Evolutionary conservation across 495 filamentous ascomycete genomes (phyloP), one percentile per base, ranked within the genome.

Genomic region (Elasticomyces elasticus): DNA sequence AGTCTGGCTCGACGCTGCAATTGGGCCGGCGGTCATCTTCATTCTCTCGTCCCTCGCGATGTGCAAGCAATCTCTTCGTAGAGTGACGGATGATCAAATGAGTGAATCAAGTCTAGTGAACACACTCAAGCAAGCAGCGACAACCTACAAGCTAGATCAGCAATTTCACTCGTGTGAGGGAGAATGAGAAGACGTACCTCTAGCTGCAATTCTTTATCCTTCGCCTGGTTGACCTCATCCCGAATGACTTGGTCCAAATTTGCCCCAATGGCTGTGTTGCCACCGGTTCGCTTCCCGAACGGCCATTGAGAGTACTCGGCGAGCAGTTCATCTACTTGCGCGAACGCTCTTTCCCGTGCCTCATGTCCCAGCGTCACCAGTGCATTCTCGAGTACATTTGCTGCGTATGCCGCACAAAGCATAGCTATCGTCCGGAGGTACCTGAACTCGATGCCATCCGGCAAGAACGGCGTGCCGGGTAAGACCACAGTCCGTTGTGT

Each of bases 311-410:
- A 92, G 69, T 94, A 98, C 64, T 98, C 91, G 13, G 86, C 86
- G 42, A 98, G 72, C 52, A 98, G 72, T 72, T 98, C 92, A 69
- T 98, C 94, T 23, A 95, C 92, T 76, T 95, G 91, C 7, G 87
- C 86, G 68, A 97, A 97, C 2, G 92, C 91, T 60, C 90, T 74
- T 71, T 98, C 92, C 51, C 94, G 76, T 26, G 88, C 80, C 70
- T 97, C 94, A 67, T 97, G 92, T 59, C 90, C 89, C 59, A 97
- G 81, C 6, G 84, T 94, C 37, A 84, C 84, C 58, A 98, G 71
- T n/a, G 91, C 92, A 68, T 98, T 97, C 71, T 98, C 92, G 51
- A 98, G 76, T 17, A 98, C 92, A 68, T 98, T 98, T 51, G 92
- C 92, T 38, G 92, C 92, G 71, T 98, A 97, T 22, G 92, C 91